Percentiles rank a stretch among this genome's conserved stretches.
Evolutionary conservation across 176 grass and related monocot genomes (phyloP).

Genomic region (Neostapfia colusana): DNA sequence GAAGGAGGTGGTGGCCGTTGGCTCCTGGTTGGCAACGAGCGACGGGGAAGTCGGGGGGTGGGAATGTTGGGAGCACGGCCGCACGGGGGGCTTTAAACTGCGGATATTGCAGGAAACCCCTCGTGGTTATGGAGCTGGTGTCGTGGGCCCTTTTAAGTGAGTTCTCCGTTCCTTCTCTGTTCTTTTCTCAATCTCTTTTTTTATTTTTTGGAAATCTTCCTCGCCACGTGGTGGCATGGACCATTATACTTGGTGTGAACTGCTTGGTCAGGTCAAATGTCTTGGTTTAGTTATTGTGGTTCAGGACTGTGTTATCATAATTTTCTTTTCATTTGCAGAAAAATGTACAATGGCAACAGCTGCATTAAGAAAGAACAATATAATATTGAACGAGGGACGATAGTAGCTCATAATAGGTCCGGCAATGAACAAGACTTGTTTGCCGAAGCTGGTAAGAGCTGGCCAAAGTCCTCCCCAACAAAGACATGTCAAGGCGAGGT

Average conservation of each 20-base stretch:
- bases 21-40: conserved; percentile 44
- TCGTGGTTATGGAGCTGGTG: conserved; percentile 1
- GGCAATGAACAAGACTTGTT: neutral
- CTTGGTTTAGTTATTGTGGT: conserved; percentile 13
- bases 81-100: conserved; percentile 28
- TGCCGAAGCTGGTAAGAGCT: neutral
- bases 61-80: conserved; percentile 32
- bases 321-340: neutral
- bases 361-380: neutral
- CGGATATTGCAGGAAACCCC: conserved; percentile 17
- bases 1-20: conserved; percentile 28
- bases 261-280: conserved; percentile 23
- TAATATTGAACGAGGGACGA: neutral
- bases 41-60: conserved; percentile 8
- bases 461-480: neutral
- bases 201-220: neutral
- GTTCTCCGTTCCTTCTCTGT: conserved; percentile 10
- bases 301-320: neutral
- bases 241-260: conserved; percentile 32
- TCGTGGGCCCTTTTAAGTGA: neutral
- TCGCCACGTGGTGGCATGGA: conserved; percentile 1
- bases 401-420: neutral
- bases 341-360: neutral
- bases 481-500: neutral
- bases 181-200: neutral